Evolutionary conservation across 345 rosid genomes (phyloP), one percentile per base, ranked within the genome.

Genomic region (Brassica napus): DNA sequence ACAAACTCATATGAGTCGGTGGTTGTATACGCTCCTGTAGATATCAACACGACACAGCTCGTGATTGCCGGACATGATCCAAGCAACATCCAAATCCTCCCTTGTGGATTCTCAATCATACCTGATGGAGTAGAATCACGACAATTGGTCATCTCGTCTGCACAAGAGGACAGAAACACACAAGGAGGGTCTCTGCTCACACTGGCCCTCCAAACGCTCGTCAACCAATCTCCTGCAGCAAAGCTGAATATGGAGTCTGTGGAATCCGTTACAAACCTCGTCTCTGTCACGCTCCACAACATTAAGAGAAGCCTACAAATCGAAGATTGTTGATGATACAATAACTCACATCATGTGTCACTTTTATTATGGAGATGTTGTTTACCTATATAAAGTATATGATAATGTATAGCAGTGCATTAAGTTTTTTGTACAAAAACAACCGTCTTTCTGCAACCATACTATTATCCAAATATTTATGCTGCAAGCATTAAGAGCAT

Each of bases 41-140:
- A 95, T 76, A 88, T 89, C 42, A 82, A 84, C 1, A 87, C 87
- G 12, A 93, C 91, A 84, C 97, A 95, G 75, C 82, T 93, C 0
- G 98, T 87, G 82, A 89, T 91, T 24, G 90, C 92, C 0, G 99
- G 99, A 65, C 93, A 97, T 16, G 97, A 95, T 85, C 89, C 99
- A 12, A 90, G 94, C 89, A 90, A 77, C 88, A 83, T 89, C 16
- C 90, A 94, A 1, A 70, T 90, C 67, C 84, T 95, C 67, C 98
- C 99, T 15, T 95, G 91, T 6, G 99, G 99, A 34, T 95, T 95
- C 90, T 90, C 98, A 1, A 90, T 95, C 80, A 92, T 95, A 35
- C 97, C 97, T 0, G 98, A 95, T 6, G 97, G 98, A 66, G 73
- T 89, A 1, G 99, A 95, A 79, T 89, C 97, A 2, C 84, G 99